phyloP scores from a whole-genome alignment of 345 rosid species.

The Erucastrum elatum region DNA sequence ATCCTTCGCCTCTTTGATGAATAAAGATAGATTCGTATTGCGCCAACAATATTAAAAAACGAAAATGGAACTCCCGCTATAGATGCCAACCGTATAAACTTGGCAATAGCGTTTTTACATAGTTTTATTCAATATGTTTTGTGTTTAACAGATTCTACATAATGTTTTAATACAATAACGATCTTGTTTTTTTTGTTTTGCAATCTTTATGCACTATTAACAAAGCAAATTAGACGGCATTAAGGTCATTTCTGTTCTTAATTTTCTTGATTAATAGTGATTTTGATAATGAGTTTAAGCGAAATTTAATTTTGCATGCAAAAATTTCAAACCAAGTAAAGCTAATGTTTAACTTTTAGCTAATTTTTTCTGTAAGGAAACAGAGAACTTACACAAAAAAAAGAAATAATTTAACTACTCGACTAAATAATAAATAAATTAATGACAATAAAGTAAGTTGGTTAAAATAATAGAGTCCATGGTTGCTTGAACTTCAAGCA shows the following conservation, averaged over 20 bases:
- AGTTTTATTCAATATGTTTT: background rate
- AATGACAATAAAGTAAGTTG: conserved; percentile 45
- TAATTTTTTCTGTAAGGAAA: conserved; percentile 40
- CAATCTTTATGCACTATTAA: no score
- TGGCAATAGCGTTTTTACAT: conserved; percentile 23
- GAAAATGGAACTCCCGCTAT: conserved; percentile 40
- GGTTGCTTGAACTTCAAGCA: conserved; percentile 91
- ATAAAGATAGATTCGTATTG: conserved; percentile 48
- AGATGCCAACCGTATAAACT: conserved; percentile 44
- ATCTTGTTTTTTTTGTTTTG: background rate
- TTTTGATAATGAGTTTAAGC: background rate
- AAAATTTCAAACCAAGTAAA: conserved; percentile 39
- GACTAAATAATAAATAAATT: conserved; percentile 14
- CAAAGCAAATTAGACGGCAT: background rate
- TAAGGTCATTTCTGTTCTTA: background rate
- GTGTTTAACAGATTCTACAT: background rate
- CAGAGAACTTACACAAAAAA: conserved; percentile 15
- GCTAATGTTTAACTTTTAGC: conserved; percentile 63
- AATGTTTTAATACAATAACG: background rate
- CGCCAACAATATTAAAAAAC: conserved; percentile 39
- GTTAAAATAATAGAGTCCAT: conserved; percentile 49
- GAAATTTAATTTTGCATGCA: background rate
- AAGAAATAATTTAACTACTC: background rate
- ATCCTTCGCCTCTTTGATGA: conserved; percentile 85
- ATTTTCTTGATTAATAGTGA: background rate